Conservation (phyloP, 2,329 filamentous ascomycete genomes). For the Endoconidiophora polonica region DNA sequence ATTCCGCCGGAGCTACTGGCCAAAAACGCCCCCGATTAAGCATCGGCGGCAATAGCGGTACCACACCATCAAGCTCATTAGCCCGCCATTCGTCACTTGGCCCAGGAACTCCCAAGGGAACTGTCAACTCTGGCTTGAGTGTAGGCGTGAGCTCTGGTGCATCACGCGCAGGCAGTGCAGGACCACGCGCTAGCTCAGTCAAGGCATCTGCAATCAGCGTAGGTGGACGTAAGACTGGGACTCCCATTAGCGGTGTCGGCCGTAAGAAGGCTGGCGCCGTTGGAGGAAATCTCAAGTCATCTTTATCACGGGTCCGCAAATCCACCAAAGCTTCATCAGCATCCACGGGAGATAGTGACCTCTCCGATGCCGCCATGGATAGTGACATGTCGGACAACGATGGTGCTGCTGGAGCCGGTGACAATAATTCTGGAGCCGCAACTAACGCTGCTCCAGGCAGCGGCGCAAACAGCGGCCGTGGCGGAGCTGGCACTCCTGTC, state of each 20-base stretch:
- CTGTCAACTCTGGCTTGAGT: constrained; percentile 16
- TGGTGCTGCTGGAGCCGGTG: background rate
- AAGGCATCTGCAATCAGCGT: constrained; percentile 27
- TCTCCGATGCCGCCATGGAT: constrained; percentile 44
- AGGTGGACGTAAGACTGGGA: constrained; percentile 29
- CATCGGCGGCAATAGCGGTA: constrained; percentile 32
- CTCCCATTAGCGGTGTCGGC: constrained; percentile 23
- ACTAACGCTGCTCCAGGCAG: constrained; percentile 33
- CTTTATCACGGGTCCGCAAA: constrained; percentile 45
- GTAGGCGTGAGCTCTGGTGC: constrained; percentile 18
- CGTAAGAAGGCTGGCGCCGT: constrained; percentile 30
- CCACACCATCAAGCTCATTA: constrained; percentile 38
- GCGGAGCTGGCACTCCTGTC: constrained; percentile 14
- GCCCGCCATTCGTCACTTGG: constrained; percentile 47
- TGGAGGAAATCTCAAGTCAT: constrained; percentile 34
- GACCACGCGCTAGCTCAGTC: constrained; percentile 33
- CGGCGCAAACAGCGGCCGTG: constrained; percentile 19
- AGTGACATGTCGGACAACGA: constrained; percentile 35
- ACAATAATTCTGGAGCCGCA: constrained; percentile 15
- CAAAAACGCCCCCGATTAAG: constrained; percentile 32
- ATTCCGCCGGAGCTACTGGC: constrained; percentile 33
- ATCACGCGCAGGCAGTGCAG: constrained; percentile 40
- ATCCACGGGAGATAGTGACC: constrained; percentile 46
- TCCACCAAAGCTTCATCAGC: constrained; percentile 43
- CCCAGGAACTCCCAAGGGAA: constrained; percentile 42